These are phyloP conservation scores for Darksidea phi DNA, from an alignment of 495 filamentous ascomycete genomes.

Conservation along the genomic window DNA sequence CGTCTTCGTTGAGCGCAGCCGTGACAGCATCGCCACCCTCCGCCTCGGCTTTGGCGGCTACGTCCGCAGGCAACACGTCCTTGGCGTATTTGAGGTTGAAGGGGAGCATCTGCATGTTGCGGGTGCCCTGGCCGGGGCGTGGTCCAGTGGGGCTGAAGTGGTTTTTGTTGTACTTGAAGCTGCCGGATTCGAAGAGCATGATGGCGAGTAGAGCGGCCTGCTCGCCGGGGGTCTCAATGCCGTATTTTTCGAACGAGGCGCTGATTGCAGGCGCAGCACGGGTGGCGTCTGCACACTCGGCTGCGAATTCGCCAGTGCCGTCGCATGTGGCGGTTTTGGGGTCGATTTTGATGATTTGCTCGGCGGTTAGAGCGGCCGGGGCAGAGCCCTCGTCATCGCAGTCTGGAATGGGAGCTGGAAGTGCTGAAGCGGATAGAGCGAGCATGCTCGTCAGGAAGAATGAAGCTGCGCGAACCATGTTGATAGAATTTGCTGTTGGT, in stretches of 20 bases:
- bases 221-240: conserved; percentile 44
- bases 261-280: conserved; percentile 60
- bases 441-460: no score
- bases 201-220: conserved; percentile 42
- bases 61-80: conserved; percentile 25
- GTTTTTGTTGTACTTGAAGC: conserved; percentile 46
- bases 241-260: conserved; percentile 57
- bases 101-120: conserved; percentile 69
- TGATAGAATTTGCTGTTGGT: no score
- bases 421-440: neutral
- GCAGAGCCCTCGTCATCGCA: neutral
- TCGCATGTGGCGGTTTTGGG: conserved; percentile 51
- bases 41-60: no score
- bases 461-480: no score
- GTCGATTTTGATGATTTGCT: conserved; percentile 53
- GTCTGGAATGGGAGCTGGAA: neutral
- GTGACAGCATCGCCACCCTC: conserved; percentile 32
- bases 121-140: conserved; percentile 68
- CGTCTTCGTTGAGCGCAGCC: conserved; percentile 53
- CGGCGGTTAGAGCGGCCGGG: conserved; percentile 40
- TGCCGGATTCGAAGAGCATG: conserved; percentile 59
- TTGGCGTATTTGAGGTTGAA: conserved; percentile 64
- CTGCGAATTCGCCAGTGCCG: conserved; percentile 42
- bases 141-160: conserved; percentile 44
- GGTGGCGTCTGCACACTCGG: conserved; percentile 66